A percentile compares a stretch with the other conserved stretches of the same genome.
Evolutionary conservation across 768 basidiomycete species (phyloP).

Genomic region (Podaxis rugospora): DNA sequence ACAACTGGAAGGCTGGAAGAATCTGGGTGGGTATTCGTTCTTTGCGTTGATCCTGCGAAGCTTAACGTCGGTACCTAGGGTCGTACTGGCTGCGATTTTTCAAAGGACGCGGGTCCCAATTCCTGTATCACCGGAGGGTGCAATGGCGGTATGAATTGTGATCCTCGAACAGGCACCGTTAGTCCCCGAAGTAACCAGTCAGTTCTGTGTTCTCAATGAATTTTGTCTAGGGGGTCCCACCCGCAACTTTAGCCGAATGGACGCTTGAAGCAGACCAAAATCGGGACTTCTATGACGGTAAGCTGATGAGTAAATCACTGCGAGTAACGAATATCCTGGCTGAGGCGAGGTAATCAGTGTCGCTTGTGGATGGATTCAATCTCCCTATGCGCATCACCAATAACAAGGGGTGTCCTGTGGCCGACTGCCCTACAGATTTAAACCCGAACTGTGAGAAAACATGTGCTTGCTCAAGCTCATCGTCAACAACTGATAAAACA

Average conservation of each 20-base stretch:
- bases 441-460: slow-evolving; percentile 32
- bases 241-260: slow-evolving; percentile 65
- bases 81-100: slow-evolving; percentile 56
- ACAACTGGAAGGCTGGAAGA: slow-evolving; percentile 61
- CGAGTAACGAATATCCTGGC: neutral
- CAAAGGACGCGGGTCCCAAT: slow-evolving; percentile 38
- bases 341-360: slow-evolving; percentile 32
- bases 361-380: slow-evolving; percentile 64
- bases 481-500: neutral
- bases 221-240: slow-evolving; percentile 47
- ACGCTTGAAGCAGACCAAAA: slow-evolving; percentile 41
- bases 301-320: slow-evolving; percentile 8
- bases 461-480: neutral
- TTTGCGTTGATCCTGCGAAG: neutral
- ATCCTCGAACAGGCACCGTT: slow-evolving; percentile 41
- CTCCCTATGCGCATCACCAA: slow-evolving; percentile 56
- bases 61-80: slow-evolving; percentile 33
- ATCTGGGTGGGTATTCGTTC: slow-evolving; percentile 34
- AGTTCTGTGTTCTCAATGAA: neutral
- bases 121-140: slow-evolving; percentile 59
- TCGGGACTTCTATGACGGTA: slow-evolving; percentile 59
- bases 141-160: slow-evolving; percentile 58
- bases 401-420: slow-evolving; percentile 47
- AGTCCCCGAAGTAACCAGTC: slow-evolving; percentile 4
- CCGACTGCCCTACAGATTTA: slow-evolving; percentile 59